Conservation (phyloP, 108 stramenopile genomes). For the Skeletonema costatum region DNA sequence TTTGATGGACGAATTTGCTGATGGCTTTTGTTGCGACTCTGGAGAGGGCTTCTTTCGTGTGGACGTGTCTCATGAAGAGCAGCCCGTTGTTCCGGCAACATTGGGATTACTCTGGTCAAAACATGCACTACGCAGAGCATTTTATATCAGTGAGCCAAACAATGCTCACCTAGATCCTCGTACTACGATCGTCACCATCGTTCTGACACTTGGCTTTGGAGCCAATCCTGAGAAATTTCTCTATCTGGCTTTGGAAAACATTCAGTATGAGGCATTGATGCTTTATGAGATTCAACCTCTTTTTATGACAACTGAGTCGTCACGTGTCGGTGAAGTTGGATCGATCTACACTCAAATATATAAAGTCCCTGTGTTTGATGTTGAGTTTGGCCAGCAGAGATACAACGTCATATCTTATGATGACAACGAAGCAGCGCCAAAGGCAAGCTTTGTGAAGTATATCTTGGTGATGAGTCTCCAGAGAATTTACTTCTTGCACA, state of each 20-base stretch:
- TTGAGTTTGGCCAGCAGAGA: slow-evolving; percentile 31
- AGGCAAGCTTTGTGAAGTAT: slow-evolving; percentile 42
- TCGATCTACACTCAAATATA: slow-evolving; percentile 20
- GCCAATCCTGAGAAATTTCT: slow-evolving; percentile 33
- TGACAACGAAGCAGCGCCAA: slow-evolving; percentile 25
- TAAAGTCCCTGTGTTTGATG: slow-evolving; percentile 40
- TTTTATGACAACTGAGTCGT: slow-evolving; percentile 10
- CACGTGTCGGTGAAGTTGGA: not conserved
- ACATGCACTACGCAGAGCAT: slow-evolving; percentile 29
- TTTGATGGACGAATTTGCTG: slow-evolving; percentile 45
- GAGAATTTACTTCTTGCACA: slow-evolving; percentile 37
- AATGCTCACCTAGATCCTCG: not conserved
- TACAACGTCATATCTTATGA: slow-evolving; percentile 44
- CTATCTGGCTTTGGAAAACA: slow-evolving; percentile 32
- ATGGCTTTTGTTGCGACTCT: slow-evolving; percentile 43
- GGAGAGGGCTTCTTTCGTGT: slow-evolving; percentile 49
- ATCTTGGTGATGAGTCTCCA: slow-evolving; percentile 21
- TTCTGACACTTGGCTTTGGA: slow-evolving; percentile 32
- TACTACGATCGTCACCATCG: slow-evolving; percentile 29
- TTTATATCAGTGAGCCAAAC: slow-evolving; percentile 21
- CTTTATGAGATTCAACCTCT: slow-evolving; percentile 42
- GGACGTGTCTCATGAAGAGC: slow-evolving; percentile 12
- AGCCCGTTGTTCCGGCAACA: slow-evolving; percentile 21
- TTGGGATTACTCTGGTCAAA: slow-evolving; percentile 40
- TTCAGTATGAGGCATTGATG: slow-evolving; percentile 33